A percentile compares a stretch with the other conserved stretches of the same genome.
Conservation (phyloP, 2,329 filamentous ascomycete species). For the Alternaria sp. region DNA sequence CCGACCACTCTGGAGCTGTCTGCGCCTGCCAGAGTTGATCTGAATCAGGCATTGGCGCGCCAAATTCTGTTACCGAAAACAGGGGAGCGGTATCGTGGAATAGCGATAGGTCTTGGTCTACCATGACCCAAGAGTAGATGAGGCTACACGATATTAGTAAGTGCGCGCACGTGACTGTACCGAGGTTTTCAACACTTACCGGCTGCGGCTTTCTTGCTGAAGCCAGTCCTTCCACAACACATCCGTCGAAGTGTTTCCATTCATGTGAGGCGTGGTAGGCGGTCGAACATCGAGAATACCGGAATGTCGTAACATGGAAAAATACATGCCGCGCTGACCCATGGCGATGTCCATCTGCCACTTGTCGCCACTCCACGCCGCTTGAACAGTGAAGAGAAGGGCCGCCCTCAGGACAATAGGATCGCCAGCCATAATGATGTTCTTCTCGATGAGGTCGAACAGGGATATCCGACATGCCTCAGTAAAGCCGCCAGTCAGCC, state of each 20-base stretch:
- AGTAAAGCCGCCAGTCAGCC: slow-evolving; percentile 70
- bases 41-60: slow-evolving; percentile 69
- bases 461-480: slow-evolving; percentile 77
- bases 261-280: slow-evolving; percentile 56
- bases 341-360: slow-evolving; percentile 81
- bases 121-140: slow-evolving; percentile 78
- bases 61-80: slow-evolving; percentile 71
- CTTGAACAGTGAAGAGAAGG: slow-evolving; percentile 72
- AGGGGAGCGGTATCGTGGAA: slow-evolving; percentile 56
- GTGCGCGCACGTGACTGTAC: slow-evolving; percentile 29
- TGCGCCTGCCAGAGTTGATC: slow-evolving; percentile 71
- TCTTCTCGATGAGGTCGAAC: slow-evolving; percentile 75
- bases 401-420: slow-evolving; percentile 71
- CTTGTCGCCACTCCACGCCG: slow-evolving; percentile 78
- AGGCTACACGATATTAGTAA: slow-evolving; percentile 56
- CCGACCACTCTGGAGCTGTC: slow-evolving; percentile 66
- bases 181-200: slow-evolving; percentile 55
- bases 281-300: slow-evolving; percentile 68
- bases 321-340: slow-evolving; percentile 77
- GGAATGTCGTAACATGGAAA: slow-evolving; percentile 74
- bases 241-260: slow-evolving; percentile 56
- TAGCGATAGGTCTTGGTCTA: slow-evolving; percentile 68
- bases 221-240: slow-evolving; percentile 71
- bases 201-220: slow-evolving; percentile 68
- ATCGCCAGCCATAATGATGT: slow-evolving; percentile 72